phyloP scores from a whole-genome alignment of 352 stramenopile species.

The Phytophthora chlamydospora region DNA sequence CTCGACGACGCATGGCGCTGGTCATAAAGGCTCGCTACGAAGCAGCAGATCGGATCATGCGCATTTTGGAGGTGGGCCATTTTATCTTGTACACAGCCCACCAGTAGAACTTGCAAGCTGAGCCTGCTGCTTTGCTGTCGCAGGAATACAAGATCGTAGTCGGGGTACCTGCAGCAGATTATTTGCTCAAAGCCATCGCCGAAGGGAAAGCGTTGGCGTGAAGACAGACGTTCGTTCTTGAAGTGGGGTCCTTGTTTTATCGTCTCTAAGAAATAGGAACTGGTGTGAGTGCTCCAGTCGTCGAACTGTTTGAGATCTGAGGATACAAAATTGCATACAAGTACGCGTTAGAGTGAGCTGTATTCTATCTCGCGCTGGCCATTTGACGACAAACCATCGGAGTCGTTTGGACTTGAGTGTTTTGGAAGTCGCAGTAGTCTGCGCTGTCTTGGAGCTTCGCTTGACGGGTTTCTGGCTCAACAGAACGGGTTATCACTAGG shows the following conservation, averaged over 20 bases:
- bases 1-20: slow-evolving; percentile 35
- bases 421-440: slow-evolving; percentile 10
- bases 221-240: too few relatives aligned
- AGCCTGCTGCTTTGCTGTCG: background rate
- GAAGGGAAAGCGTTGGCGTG: slow-evolving; percentile 29
- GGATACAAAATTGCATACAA: too few relatives aligned
- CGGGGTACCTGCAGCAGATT: slow-evolving; percentile 41
- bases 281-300: too few relatives aligned
- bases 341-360: too few relatives aligned
- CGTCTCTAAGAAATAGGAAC: too few relatives aligned
- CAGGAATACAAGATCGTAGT: slow-evolving; percentile 58
- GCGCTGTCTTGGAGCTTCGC: slow-evolving; percentile 20
- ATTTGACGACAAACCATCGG: slow-evolving; percentile 2
- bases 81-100: too few relatives aligned
- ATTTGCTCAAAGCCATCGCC: slow-evolving; percentile 42
- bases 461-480: slow-evolving; percentile 21
- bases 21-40: slow-evolving; percentile 71
- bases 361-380: too few relatives aligned
- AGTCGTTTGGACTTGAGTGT: slow-evolving; percentile 9
- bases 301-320: too few relatives aligned
- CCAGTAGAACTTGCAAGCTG: background rate
- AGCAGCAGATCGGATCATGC: slow-evolving; percentile 75
- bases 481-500: background rate
- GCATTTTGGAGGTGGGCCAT: slow-evolving; percentile 63
- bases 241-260: too few relatives aligned